phyloP scores from a whole-genome alignment of 2,329 filamentous ascomycete species.

The Colletotrichum shisoi region DNA sequence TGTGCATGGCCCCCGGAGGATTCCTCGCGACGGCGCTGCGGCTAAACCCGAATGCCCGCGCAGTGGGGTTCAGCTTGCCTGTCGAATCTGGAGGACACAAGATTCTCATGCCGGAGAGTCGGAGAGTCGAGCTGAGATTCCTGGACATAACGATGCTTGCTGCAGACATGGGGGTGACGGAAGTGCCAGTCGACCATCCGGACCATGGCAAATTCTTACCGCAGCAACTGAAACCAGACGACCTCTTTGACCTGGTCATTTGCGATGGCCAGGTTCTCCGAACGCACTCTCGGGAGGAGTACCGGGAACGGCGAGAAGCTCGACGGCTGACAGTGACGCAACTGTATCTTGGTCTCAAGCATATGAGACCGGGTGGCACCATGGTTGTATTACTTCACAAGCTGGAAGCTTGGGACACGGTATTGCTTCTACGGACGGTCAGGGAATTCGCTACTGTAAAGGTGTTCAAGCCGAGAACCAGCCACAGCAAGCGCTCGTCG shows the following conservation, averaged over 20 bases:
- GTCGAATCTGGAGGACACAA: slow-evolving; percentile 52
- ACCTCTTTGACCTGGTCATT: slow-evolving; percentile 54
- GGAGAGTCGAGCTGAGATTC: slow-evolving; percentile 41
- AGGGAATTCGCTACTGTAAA: slow-evolving; percentile 51
- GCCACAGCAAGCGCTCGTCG: slow-evolving; percentile 55
- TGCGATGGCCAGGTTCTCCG: slow-evolving; percentile 52
- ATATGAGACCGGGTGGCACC: slow-evolving; percentile 56
- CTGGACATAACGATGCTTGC: slow-evolving; percentile 63
- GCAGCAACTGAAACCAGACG: slow-evolving; percentile 41
- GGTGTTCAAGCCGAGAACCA: slow-evolving; percentile 55
- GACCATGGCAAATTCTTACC: slow-evolving; percentile 46
- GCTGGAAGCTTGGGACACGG: slow-evolving; percentile 52
- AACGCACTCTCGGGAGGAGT: slow-evolving; percentile 42
- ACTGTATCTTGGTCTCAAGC: slow-evolving; percentile 56
- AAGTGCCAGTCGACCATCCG: slow-evolving; percentile 48
- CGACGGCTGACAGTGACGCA: slow-evolving; percentile 50
- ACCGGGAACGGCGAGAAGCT: slow-evolving; percentile 50
- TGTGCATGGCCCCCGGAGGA: slow-evolving; percentile 65
- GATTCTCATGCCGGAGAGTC: slow-evolving; percentile 44
- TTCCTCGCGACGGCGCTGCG: slow-evolving; percentile 54
- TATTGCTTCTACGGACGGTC: slow-evolving; percentile 52
- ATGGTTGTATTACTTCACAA: slow-evolving; percentile 62
- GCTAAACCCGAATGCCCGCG: slow-evolving; percentile 47
- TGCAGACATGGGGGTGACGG: slow-evolving; percentile 51
- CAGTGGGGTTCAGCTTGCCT: slow-evolving; percentile 54